These are phyloP conservation scores for Oidiodendron maius DNA, from an alignment of 495 filamentous ascomycete genomes.

Conservation along the genomic window DNA sequence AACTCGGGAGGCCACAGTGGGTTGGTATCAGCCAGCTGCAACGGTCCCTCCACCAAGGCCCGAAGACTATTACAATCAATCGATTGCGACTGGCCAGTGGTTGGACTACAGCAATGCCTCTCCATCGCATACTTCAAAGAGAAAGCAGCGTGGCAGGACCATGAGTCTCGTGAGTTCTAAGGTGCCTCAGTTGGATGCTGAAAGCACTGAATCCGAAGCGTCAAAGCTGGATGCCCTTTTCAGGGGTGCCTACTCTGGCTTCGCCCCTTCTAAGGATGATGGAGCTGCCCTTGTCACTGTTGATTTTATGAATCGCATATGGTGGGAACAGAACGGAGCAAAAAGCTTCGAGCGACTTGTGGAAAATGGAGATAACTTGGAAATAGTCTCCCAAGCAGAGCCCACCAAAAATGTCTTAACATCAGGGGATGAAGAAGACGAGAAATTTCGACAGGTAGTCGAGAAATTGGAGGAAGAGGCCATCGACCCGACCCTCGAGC, in stretches of 20 bases:
- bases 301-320: constrained; percentile 67
- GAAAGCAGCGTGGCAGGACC: constrained; percentile 64
- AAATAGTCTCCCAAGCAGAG: constrained; percentile 18
- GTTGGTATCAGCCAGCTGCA: constrained; percentile 53
- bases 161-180: constrained; percentile 61
- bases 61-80: constrained; percentile 50
- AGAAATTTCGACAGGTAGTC: constrained; percentile 17
- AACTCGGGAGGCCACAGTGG: constrained; percentile 54
- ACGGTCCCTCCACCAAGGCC: constrained; percentile 23
- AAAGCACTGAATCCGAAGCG: constrained; percentile 46
- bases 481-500: constrained; percentile 39
- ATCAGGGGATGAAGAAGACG: constrained; percentile 41
- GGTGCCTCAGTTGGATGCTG: constrained; percentile 34
- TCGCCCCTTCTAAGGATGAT: constrained; percentile 80
- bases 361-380: constrained; percentile 26
- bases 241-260: constrained; percentile 78
- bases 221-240: constrained; percentile 69
- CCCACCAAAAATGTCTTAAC: constrained; percentile 32
- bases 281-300: constrained; percentile 65
- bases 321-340: constrained; percentile 77
- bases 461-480: constrained; percentile 19
- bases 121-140: constrained; percentile 52
- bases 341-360: constrained; percentile 49
- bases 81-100: constrained; percentile 57
- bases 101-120: constrained; percentile 60